Percentiles rank a stretch among this genome's conserved stretches.
Evolutionary conservation across 2,329 filamentous ascomycete species (phyloP).

Genomic region (Claviceps sp.): DNA sequence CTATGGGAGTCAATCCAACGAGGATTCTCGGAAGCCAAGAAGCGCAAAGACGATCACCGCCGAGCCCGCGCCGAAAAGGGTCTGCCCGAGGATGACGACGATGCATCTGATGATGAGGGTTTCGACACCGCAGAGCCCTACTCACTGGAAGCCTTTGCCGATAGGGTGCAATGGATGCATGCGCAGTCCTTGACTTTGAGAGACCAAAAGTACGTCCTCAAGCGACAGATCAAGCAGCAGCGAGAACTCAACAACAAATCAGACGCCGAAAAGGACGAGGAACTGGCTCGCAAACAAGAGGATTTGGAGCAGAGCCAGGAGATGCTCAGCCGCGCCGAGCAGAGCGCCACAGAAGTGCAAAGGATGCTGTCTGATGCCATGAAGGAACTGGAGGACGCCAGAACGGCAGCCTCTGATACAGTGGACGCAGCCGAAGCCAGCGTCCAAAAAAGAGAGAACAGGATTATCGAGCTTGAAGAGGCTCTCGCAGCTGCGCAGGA

Average conservation of each 20-base stretch:
- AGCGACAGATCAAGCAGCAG: conserved; percentile 90
- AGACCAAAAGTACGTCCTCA: conserved; percentile 79
- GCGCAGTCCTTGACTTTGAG: conserved; percentile 62
- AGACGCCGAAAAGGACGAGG: conserved; percentile 55
- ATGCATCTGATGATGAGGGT: conserved; percentile 49
- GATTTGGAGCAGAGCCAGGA: conserved; percentile 35
- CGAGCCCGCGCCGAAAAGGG: conserved; percentile 43
- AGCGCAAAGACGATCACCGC: conserved; percentile 39
- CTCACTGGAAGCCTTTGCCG: conserved; percentile 61
- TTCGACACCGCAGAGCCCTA: conserved; percentile 48
- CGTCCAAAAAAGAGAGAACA: conserved; percentile 22
- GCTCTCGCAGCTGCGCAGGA: conserved; percentile 5
- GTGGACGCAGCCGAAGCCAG: conserved; percentile 13
- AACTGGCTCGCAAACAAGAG: conserved; percentile 44
- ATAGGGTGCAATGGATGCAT: conserved; percentile 68
- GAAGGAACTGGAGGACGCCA: conserved; percentile 31
- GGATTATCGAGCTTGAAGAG: conserved; percentile 27
- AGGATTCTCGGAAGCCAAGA: conserved; percentile 39
- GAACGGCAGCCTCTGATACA: conserved; percentile 12
- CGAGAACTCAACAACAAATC: conserved; percentile 83
- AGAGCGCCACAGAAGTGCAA: conserved; percentile 26
- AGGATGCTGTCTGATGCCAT: conserved; percentile 35
- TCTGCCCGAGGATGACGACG: conserved; percentile 39
- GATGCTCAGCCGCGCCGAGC: conserved; percentile 23
- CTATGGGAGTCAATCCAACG: conserved; percentile 44